phyloP scores from a whole-genome alignment of 2,329 filamentous ascomycete genomes.

The Metarhizium guizhouense region DNA sequence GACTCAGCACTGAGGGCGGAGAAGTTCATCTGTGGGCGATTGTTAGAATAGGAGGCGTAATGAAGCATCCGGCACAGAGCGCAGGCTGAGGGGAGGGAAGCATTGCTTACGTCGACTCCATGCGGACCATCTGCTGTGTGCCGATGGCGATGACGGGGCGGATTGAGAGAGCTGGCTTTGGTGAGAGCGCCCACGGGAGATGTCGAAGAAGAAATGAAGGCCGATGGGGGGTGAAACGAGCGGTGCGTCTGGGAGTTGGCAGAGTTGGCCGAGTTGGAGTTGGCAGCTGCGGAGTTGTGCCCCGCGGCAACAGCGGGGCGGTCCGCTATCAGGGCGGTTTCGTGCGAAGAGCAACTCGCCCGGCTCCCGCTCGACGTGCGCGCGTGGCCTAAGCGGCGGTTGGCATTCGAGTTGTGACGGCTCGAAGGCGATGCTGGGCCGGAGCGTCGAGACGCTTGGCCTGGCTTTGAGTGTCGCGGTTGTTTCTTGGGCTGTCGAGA shows the following conservation, averaged over 20 bases:
- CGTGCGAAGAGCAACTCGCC: conserved; percentile 13
- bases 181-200: background rate
- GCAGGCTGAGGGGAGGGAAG: background rate
- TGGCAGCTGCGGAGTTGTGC: background rate
- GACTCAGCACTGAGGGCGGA: conserved; percentile 33
- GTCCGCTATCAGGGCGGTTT: conserved; percentile 15
- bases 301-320: conserved; percentile 17
- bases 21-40: conserved; percentile 24
- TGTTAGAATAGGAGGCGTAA: conserved; percentile 5
- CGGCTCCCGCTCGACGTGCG: conserved; percentile 23
- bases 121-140: conserved; percentile 6
- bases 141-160: conserved; percentile 1
- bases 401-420: conserved; percentile 2
- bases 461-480: background rate
- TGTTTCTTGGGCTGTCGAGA: background rate
- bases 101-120: conserved; percentile 7
- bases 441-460: background rate
- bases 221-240: background rate
- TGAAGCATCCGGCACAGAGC: background rate
- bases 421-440: background rate
- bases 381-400: conserved; percentile 14
- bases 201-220: background rate
- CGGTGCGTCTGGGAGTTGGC: background rate
- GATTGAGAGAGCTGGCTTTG: conserved; percentile 3
- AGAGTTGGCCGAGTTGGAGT: conserved; percentile 2